Evolutionary conservation across 2,329 filamentous ascomycete species (phyloP).

Genomic region (Fusarium avenaceum): DNA sequence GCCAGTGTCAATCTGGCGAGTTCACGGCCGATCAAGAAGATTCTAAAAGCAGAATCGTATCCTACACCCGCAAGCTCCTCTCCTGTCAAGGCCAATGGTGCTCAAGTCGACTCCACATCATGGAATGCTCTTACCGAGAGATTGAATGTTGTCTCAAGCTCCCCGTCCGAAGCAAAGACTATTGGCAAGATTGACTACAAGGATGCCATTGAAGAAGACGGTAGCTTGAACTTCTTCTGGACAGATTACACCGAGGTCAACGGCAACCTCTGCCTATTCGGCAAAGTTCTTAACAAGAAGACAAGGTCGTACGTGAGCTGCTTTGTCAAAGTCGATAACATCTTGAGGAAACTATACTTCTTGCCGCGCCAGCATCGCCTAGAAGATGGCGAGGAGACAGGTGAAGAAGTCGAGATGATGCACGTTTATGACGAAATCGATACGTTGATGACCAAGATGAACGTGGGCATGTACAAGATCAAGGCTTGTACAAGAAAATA

Average conservation of each 20-base stretch:
- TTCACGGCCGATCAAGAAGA: slow-evolving; percentile 78
- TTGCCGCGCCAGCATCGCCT: slow-evolving; percentile 78
- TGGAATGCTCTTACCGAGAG: slow-evolving; percentile 91
- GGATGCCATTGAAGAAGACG: slow-evolving; percentile 93
- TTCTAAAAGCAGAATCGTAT: slow-evolving; percentile 75
- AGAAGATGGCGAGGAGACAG: slow-evolving; percentile 74
- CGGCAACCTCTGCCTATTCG: slow-evolving; percentile 92
- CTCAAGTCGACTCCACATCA: slow-evolving; percentile 80
- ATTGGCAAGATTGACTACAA: slow-evolving; percentile 86
- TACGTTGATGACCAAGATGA: slow-evolving; percentile 86
- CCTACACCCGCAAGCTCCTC: slow-evolving; percentile 83
- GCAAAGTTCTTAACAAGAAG: slow-evolving; percentile 93
- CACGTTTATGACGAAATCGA: slow-evolving; percentile 94
- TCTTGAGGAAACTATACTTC: slow-evolving; percentile 92
- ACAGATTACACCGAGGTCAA: slow-evolving; percentile 94
- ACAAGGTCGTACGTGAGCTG: slow-evolving; percentile 86
- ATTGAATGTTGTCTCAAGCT: slow-evolving; percentile 86
- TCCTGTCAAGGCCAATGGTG: slow-evolving; percentile 71
- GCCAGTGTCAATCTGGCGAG: slow-evolving; percentile 88
- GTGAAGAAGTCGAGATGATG: slow-evolving; percentile 85
- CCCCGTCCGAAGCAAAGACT: slow-evolving; percentile 70
- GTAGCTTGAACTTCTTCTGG: slow-evolving; percentile 95
- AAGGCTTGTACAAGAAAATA: slow-evolving; percentile 93
- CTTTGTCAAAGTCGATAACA: slow-evolving; percentile 96
- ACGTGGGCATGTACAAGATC: slow-evolving; percentile 91